Conservation (phyloP, 208 protist genomes). For the Trichomonas tenax region DNA sequence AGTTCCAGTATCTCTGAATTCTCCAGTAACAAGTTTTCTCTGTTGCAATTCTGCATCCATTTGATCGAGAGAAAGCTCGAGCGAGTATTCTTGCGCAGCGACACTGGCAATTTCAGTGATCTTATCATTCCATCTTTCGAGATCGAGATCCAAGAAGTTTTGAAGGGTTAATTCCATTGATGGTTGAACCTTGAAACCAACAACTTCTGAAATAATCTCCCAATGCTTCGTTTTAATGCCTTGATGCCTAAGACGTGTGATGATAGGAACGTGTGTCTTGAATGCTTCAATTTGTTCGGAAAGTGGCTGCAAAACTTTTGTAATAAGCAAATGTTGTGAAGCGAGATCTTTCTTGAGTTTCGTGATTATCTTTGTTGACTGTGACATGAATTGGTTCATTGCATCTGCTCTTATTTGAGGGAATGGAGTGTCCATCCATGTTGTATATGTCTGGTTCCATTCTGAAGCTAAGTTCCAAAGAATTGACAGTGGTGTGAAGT, state of each 20-base stretch:
- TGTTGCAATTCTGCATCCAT: neutral
- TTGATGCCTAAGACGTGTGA: neutral
- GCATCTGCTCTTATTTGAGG: neutral
- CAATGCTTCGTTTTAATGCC: slow-evolving; percentile 9
- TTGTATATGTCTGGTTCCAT: neutral
- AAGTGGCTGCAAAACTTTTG: slow-evolving; percentile 9
- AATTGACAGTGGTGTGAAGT: neutral
- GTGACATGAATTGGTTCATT: neutral
- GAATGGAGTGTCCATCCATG: slow-evolving; percentile 1
- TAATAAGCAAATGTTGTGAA: neutral
- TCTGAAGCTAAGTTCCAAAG: neutral
- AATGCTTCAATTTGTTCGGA: neutral
- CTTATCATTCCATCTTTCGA: neutral
- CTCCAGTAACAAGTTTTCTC: neutral
- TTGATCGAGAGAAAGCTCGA: neutral
- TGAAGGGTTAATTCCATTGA: neutral
- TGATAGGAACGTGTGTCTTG: neutral
- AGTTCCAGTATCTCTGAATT: neutral
- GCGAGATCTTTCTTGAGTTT: neutral
- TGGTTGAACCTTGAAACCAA: neutral
- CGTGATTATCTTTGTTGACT: neutral
- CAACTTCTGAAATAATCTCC: slow-evolving; percentile 8
- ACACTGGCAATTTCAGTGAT: neutral
- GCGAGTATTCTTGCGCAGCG: neutral
- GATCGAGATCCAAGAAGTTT: neutral